Conservation (phyloP, 1,284 basidiomycete genomes). For the Microbotryum saponariae region DNA sequence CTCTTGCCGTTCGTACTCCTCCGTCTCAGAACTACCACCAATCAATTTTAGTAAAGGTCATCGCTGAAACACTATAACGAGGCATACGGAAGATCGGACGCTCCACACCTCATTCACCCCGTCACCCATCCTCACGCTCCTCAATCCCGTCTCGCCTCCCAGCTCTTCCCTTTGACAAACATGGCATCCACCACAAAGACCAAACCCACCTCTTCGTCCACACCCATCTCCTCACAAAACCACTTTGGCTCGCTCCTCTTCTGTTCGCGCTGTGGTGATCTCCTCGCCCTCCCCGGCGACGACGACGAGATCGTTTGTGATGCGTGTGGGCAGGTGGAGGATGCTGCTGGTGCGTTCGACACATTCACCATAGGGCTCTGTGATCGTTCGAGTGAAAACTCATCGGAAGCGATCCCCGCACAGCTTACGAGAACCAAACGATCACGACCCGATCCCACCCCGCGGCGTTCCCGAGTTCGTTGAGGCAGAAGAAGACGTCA, state of each 20-base stretch:
- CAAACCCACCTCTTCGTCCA: background rate
- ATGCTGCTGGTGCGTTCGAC: slow-evolving; percentile 63
- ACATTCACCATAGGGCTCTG: background rate
- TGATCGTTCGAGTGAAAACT: background rate
- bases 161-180: no score
- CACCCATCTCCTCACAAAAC: slow-evolving; percentile 17
- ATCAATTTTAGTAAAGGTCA: no score
- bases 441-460: slow-evolving; percentile 86
- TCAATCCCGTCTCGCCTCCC: no score
- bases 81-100: no score
- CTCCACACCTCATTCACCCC: no score
- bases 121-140: no score
- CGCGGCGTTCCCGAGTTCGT: slow-evolving; percentile 83
- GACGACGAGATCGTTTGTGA: slow-evolving; percentile 72
- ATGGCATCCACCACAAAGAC: no score
- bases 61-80: no score
- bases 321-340: slow-evolving; percentile 78
- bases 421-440: slow-evolving; percentile 87
- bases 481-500: slow-evolving; percentile 82
- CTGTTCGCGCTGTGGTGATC: slow-evolving; percentile 82
- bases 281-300: slow-evolving; percentile 78
- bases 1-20: no score
- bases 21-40: no score
- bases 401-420: background rate
- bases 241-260: slow-evolving; percentile 77